These are phyloP conservation scores for Alternaria gaisen DNA, from an alignment of 2,329 filamentous ascomycete genomes.

Conservation along the genomic window DNA sequence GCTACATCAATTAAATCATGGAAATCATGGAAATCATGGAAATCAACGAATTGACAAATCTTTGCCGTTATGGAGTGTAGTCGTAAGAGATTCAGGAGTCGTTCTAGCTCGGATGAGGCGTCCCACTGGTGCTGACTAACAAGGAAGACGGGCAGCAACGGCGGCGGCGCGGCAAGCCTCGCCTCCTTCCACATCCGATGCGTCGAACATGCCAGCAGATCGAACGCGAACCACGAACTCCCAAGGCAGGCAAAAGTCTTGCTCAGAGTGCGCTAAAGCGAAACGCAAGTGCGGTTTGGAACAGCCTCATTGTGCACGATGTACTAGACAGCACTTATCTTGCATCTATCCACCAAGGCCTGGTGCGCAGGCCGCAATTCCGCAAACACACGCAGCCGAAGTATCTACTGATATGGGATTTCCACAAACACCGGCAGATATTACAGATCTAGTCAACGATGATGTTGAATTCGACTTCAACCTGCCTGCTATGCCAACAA, in stretches of 20 bases:
- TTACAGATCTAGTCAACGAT: slow-evolving; percentile 34
- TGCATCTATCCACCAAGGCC: slow-evolving; percentile 57
- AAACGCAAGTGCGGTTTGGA: slow-evolving; percentile 66
- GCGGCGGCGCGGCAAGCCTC: slow-evolving; percentile 2
- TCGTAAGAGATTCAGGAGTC: neutral
- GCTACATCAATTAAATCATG: neutral
- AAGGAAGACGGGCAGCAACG: neutral
- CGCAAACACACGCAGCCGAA: neutral
- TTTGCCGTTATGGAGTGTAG: neutral
- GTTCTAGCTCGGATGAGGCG: neutral
- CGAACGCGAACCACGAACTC: slow-evolving; percentile 27
- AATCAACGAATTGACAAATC: neutral
- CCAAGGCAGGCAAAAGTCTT: slow-evolving; percentile 61
- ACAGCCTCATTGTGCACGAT: slow-evolving; percentile 63
- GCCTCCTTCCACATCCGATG: neutral
- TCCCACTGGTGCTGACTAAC: slow-evolving; percentile 15
- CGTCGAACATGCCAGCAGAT: slow-evolving; percentile 53
- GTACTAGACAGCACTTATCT: slow-evolving; percentile 56
- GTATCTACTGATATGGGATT: slow-evolving; percentile 32
- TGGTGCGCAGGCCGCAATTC: neutral
- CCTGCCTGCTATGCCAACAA: slow-evolving; percentile 11
- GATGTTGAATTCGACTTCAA: slow-evolving; percentile 17
- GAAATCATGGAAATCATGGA: neutral
- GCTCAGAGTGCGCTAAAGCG: slow-evolving; percentile 64
- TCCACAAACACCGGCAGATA: neutral